Evolutionary conservation across 1,139 yeast genomes (phyloP).

Genomic region (Wickerhamiella infanticola): DNA sequence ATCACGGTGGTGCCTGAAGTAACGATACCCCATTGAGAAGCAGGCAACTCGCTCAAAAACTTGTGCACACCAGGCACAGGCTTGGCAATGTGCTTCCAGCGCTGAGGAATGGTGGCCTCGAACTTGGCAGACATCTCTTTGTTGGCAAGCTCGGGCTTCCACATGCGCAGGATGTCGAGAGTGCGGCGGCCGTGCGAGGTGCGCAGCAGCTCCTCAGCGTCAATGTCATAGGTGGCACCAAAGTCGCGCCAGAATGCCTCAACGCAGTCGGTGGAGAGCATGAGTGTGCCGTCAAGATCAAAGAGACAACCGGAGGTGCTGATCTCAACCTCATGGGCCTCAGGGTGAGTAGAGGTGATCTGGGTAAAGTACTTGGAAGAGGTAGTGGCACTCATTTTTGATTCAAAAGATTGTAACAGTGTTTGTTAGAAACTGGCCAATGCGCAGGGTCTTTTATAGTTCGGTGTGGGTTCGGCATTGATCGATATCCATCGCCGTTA

Average conservation of each 20-base stretch:
- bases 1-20: conserved; percentile 67
- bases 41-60: conserved; percentile 34
- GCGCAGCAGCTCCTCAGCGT: conserved; percentile 53
- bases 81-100: conserved; percentile 53
- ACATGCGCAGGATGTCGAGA: conserved; percentile 55
- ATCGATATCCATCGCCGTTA: neutral
- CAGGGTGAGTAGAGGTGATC: neutral
- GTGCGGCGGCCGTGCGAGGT: conserved; percentile 78
- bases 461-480: neutral
- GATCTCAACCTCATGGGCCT: conserved; percentile 5
- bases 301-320: conserved; percentile 33
- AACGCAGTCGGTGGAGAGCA: conserved; percentile 68
- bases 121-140: conserved; percentile 50
- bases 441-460: neutral
- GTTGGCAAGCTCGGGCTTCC: conserved; percentile 61
- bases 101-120: conserved; percentile 58
- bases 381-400: neutral
- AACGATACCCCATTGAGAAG: conserved; percentile 55
- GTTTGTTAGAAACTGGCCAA: too few relatives aligned
- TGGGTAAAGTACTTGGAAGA: neutral
- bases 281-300: conserved; percentile 77
- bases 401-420: neutral
- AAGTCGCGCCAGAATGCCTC: conserved; percentile 69
- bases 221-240: conserved; percentile 55
- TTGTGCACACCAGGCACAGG: conserved; percentile 64